These are phyloP conservation scores for Arctostaphylos glauca DNA, from an alignment of 148 eudicot genomes.

Conservation along the genomic window DNA sequence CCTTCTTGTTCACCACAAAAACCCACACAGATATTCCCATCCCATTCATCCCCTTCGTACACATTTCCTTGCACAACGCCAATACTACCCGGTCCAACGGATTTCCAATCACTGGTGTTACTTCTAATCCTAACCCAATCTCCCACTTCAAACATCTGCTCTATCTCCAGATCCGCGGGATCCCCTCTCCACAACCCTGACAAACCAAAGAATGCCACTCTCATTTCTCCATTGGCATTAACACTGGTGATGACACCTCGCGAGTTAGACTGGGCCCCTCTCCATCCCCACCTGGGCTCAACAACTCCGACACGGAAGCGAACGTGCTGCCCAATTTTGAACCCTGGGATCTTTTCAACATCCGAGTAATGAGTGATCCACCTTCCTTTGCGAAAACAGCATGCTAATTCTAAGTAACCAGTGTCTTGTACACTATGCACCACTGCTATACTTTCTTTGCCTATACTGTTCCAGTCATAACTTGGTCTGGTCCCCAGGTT, in stretches of 20 bases:
- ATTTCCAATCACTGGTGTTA: constrained; percentile 64
- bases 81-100: constrained; percentile 69
- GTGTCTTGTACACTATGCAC: constrained; percentile 91
- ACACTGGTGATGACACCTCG: constrained; percentile 76
- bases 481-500: constrained; percentile 82
- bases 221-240: constrained; percentile 90
- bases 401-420: constrained; percentile 84
- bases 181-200: constrained; percentile 88
- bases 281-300: constrained; percentile 99
- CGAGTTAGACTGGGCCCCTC: constrained; percentile 66
- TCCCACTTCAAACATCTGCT: constrained; percentile 79
- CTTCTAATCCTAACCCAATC: constrained; percentile 80
- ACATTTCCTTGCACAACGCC: constrained; percentile 88
- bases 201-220: constrained; percentile 69
- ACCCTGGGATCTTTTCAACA: constrained; percentile 72
- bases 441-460: constrained; percentile 86
- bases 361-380: constrained; percentile 74
- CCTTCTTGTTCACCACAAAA: constrained; percentile 94
- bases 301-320: constrained; percentile 60
- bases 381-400: constrained; percentile 87
- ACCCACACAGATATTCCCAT: constrained; percentile 68
- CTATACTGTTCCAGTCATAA: constrained; percentile 88
- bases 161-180: constrained; percentile 81
- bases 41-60: constrained; percentile 65
- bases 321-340: constrained; percentile 86